Evolutionary conservation across 306 rosid genomes (phyloP), one percentile per base, ranked within the genome.

Genomic region (Cucurbita ficifolia): DNA sequence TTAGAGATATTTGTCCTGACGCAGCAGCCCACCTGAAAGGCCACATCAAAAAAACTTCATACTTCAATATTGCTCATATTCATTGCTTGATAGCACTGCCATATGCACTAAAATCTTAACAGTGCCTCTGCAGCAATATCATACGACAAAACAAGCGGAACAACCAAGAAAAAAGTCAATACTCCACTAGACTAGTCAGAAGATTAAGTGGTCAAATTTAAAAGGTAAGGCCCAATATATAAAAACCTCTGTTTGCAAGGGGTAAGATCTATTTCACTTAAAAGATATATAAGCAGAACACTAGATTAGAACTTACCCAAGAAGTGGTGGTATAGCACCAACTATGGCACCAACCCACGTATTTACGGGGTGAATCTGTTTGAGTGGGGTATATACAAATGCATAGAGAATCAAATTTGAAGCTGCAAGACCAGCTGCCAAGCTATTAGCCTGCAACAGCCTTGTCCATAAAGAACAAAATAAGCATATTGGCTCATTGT

Each of bases 311-410:
- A 60, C 46, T 76, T 90, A 90, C 98, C 98, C 98, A 74, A 94
- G 82, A 81, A 94, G 98, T 76, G 98, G 98, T 21, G 98, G 97
- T 77, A 94, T 89, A 58, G 98, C 98, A 62, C 98, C 98, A 29
- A 94, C 98, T 60, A 94, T 80, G 67, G 98, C 98, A 46, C 98
- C 98, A 74, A 94, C 96, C 98, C 98, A 94, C 46, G 97, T 88
- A 83, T 94, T 94, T 55, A 94, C 84, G 8, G 94, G 97, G 84
- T 94, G 98, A 81, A 94, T 90, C 85, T 88, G 98, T 87, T 94
- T 94, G 78, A 94, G 77, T 3, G 97, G 98, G 51, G 98, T 94
- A 74, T 94, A 94, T 5, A 90, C 84, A 24, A 94, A 94, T 64
- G 98, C 94, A 70, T 94, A 94, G 68, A 94, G 88, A 63, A 87